Evolutionary conservation across 176 grass and related monocot genomes (phyloP).

Genomic region (Saccharum spontaneum): DNA sequence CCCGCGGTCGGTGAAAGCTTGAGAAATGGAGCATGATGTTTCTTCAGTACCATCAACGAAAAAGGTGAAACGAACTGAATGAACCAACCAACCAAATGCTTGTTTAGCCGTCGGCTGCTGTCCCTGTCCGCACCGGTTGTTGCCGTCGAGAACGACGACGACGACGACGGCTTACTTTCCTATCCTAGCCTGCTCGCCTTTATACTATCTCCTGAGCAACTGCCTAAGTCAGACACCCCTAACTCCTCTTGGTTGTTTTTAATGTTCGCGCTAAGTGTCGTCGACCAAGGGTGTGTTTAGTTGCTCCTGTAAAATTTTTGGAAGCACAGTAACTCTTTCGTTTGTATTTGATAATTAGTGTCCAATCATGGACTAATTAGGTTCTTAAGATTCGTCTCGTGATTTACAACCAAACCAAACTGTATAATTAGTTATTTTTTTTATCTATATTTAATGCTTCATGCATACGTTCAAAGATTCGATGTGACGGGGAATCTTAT

Average conservation of each 20-base stretch:
- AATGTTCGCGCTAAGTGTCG: neutral
- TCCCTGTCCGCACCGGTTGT: slow-evolving; percentile 6
- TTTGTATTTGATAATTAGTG: too few relatives aligned
- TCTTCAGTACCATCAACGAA: neutral
- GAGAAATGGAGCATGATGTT: slow-evolving; percentile 17
- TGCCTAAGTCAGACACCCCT: neutral
- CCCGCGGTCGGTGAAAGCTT: slow-evolving; percentile 12
- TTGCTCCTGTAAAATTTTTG: too few relatives aligned
- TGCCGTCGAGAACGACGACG: slow-evolving; percentile 10
- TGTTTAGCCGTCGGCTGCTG: slow-evolving; percentile 3
- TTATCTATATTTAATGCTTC: too few relatives aligned
- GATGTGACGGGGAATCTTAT: too few relatives aligned
- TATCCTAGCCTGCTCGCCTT: neutral
- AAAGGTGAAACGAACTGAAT: slow-evolving; percentile 9
- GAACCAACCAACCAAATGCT: neutral
- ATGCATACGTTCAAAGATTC: too few relatives aligned
- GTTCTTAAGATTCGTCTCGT: too few relatives aligned
- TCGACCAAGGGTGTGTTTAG: too few relatives aligned
- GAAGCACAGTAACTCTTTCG: too few relatives aligned
- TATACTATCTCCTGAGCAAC: slow-evolving; percentile 15
- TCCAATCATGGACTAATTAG: too few relatives aligned
- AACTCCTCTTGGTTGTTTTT: neutral
- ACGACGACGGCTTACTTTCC: slow-evolving; percentile 28
- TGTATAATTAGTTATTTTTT: too few relatives aligned
- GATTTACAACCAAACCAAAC: too few relatives aligned